Evolutionary conservation across 345 rosid species (phyloP).

Genomic region (Eucalyptus urophylla): DNA sequence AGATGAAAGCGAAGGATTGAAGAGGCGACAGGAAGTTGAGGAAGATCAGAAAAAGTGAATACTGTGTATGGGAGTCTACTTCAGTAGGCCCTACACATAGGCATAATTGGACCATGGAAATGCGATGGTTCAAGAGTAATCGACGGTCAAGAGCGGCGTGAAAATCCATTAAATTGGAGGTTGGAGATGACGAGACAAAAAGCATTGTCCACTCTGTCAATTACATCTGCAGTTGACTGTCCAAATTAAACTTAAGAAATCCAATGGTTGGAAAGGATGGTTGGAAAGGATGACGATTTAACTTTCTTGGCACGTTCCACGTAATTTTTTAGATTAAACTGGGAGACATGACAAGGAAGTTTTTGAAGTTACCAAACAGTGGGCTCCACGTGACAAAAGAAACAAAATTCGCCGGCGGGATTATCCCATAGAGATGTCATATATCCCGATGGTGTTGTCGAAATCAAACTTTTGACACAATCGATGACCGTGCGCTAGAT

Average conservation of each 20-base stretch:
- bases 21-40: background rate
- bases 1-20: background rate
- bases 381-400: background rate
- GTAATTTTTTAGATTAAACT: too few relatives aligned
- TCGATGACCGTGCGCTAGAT: background rate
- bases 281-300: background rate
- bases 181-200: background rate
- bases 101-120: background rate
- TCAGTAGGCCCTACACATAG: background rate
- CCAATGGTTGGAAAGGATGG: fast-evolving
- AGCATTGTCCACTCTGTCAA: fast-evolving
- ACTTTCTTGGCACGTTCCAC: fast-evolving
- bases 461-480: background rate
- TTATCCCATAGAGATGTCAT: background rate
- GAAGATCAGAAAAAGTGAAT: background rate
- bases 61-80: fast-evolving
- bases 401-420: background rate
- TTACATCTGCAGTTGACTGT: background rate
- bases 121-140: background rate
- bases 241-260: background rate
- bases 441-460: background rate
- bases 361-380: background rate
- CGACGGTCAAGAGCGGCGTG: background rate
- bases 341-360: background rate
- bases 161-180: background rate